Evolutionary conservation across 2,329 filamentous ascomycete species (phyloP).

Genomic region (Sarocladium oryzae): DNA sequence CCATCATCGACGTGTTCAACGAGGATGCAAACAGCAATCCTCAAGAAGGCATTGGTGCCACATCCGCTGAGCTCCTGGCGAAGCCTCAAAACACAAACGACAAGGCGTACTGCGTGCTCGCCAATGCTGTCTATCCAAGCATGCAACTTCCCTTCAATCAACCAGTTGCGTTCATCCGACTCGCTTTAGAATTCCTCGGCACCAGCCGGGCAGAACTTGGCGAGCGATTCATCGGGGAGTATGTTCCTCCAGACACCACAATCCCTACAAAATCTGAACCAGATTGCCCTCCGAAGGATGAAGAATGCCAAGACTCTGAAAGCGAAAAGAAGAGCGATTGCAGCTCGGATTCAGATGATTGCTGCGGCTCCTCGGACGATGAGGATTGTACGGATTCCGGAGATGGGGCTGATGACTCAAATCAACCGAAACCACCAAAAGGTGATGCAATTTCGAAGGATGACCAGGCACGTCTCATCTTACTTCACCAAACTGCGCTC

Average conservation of each 20-base stretch:
- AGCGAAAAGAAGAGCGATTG: background rate
- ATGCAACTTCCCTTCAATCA: slow-evolving; percentile 1
- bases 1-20: slow-evolving; percentile 8
- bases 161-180: background rate
- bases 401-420: background rate
- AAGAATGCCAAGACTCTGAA: background rate
- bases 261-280: background rate
- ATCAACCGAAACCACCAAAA: background rate
- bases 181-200: slow-evolving; percentile 2
- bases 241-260: background rate
- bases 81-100: slow-evolving; percentile 9
- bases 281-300: background rate
- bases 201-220: background rate
- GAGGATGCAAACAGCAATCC: background rate
- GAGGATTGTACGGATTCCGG: background rate
- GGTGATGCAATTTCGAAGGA: background rate
- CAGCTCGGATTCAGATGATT: background rate
- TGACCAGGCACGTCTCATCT: background rate
- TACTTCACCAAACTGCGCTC: background rate
- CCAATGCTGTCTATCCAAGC: background rate
- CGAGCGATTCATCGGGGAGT: background rate
- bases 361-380: background rate
- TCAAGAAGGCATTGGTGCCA: background rate
- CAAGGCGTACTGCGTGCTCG: slow-evolving; percentile 5
- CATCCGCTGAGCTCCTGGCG: background rate